Conservation (phyloP, 2,329 filamentous ascomycete species). For the Fusarium sp. region DNA sequence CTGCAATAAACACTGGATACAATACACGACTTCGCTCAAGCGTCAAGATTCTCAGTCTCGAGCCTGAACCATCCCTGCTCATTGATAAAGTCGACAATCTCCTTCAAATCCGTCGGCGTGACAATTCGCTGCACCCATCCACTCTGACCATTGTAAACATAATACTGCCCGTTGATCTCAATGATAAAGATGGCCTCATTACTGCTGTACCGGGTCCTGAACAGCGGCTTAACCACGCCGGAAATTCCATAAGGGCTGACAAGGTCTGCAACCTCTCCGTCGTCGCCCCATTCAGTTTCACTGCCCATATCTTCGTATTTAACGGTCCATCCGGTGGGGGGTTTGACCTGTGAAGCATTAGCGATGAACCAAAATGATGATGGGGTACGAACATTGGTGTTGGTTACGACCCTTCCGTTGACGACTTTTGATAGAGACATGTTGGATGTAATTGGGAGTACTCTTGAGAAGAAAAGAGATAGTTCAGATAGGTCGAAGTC, state of each 20-base stretch:
- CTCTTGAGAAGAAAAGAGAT: rapidly evolving
- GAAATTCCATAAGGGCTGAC: background rate
- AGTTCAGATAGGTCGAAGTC: rapidly evolving
- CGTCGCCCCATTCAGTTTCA: background rate
- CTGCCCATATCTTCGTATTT: background rate
- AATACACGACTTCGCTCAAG: background rate
- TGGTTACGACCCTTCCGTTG: background rate
- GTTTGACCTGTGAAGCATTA: background rate
- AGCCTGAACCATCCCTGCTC: background rate
- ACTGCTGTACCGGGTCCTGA: background rate
- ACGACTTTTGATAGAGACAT: background rate
- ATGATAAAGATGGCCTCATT: background rate
- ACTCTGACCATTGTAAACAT: background rate
- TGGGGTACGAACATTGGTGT: background rate
- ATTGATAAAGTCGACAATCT: background rate
- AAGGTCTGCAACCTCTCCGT: background rate
- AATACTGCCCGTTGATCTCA: background rate
- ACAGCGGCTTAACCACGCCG: background rate
- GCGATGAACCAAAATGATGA: rapidly evolving
- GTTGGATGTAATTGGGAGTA: rapidly evolving
- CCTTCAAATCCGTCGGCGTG: background rate
- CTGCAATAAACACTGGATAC: background rate
- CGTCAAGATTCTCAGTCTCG: background rate
- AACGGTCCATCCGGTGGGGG: background rate
- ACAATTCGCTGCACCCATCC: background rate